A percentile compares a stretch with the other conserved stretches of the same genome.
phyloP scores from a whole-genome alignment of 169 alveolate genomes.

The Amoebophrya sp. region DNA sequence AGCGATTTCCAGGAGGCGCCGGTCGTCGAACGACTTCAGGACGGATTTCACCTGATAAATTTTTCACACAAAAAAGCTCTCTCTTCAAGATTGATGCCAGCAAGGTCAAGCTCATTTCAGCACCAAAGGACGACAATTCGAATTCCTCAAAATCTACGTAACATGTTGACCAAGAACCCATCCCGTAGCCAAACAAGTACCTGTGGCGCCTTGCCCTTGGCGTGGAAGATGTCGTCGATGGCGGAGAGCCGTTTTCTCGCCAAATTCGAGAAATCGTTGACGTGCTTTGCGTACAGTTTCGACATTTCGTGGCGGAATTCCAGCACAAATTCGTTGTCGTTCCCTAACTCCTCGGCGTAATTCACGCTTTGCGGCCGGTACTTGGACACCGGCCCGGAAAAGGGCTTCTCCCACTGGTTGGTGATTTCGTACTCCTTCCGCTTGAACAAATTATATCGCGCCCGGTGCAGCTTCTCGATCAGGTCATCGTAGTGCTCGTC shows the following conservation, averaged over 20 bases:
- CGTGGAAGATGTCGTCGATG: neutral
- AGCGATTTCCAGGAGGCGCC: neutral
- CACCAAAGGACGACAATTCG: too few relatives aligned
- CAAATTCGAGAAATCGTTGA: neutral
- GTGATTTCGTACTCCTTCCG: neutral
- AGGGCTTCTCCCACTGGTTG: conserved; percentile 24
- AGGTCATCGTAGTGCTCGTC: conserved; percentile 6
- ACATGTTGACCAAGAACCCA: too few relatives aligned
- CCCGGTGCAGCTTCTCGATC: neutral
- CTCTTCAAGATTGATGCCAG: too few relatives aligned
- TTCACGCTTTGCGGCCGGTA: neutral
- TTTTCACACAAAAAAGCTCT: too few relatives aligned
- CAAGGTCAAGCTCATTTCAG: too few relatives aligned
- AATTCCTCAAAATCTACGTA: too few relatives aligned
- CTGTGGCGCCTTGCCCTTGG: neutral
- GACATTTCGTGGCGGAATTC: neutral
- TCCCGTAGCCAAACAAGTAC: too few relatives aligned
- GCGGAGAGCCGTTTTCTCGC: neutral
- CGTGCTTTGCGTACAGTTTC: neutral
- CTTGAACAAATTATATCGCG: neutral
- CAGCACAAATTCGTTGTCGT: neutral
- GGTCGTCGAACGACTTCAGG: neutral
- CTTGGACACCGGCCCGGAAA: neutral
- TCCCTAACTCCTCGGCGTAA: neutral
- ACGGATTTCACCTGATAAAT: conserved; percentile 6